Evolutionary conservation across 164 flowering plant genomes (phyloP), one percentile per base, ranked within the genome.

Genomic region (Magnolia kwangsiensis): DNA sequence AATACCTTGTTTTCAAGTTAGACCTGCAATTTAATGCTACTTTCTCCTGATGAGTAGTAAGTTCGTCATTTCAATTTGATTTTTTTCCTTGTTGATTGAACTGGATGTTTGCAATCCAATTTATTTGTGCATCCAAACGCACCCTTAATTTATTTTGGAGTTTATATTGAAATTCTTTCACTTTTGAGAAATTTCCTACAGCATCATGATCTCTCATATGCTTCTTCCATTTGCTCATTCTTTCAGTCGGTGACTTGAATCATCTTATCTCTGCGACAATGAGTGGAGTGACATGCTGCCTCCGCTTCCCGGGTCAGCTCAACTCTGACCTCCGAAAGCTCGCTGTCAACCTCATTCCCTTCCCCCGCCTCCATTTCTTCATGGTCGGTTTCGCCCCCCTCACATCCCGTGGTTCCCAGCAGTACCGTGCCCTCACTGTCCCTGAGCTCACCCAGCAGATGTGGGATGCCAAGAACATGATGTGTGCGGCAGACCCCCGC

Each of bases 401-500:
- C 29, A 72, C 79, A 23, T 77, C 79, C 2, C 68, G 79, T 16
- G 79, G 79, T 11, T 77, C 29, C 75, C 79, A 77, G 74, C 75
- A 71, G 49, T 77, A 77, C 64, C 61, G 74, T 14, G 69, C 75
- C 50, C 63, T 71, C 7, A 71, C 75, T 0, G 80, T 78, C 19
- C 77, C 77, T 1, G 80, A 78, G 51, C 73, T 78, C 61, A 79
- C 81, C 29, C 81, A 79, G 55, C 81, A 79, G 58, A 79, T 79
- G 78, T 79, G 77, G 80, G 80, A 78, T 50, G 63, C 80, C n/a
- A 78, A 78, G 74, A 78, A 78, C 77, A 78, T 78, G 80, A 78
- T 78, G 80, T 78, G 80, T 50, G 80, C 80, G 5, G 80, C 80
- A 20, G 80, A 78, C 58, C 81, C 81, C 9, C 79, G 79, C 16